Evolutionary conservation across 2,329 filamentous ascomycete species (phyloP).

Genomic region (Sphaerulina vaccinii): DNA sequence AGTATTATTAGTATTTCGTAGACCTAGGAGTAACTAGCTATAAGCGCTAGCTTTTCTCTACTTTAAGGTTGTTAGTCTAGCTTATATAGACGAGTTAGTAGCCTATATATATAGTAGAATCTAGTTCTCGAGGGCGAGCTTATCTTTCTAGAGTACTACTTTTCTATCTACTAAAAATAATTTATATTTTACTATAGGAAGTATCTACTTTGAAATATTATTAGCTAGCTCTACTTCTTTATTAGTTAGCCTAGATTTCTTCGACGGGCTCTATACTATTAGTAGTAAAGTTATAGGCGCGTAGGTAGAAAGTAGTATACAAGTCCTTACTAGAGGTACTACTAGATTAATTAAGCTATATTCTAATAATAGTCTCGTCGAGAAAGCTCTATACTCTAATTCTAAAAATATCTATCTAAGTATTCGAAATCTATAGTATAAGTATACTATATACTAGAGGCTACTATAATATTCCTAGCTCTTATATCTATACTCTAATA

Average conservation of each 20-base stretch:
- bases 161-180: neutral
- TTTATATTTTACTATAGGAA: neutral
- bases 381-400: conserved; percentile 4
- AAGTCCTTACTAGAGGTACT: conserved; percentile 5
- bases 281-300: conserved; percentile 4
- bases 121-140: neutral
- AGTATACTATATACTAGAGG: conserved; percentile 10
- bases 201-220: neutral
- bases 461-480: conserved; percentile 6
- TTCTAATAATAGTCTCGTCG: neutral
- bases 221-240: neutral
- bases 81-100: no score
- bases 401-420: conserved; percentile 2
- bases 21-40: no score
- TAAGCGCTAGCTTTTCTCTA: no score
- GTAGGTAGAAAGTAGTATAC: conserved; percentile 2
- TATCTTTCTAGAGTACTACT: neutral
- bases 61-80: no score
- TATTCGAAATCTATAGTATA: conserved; percentile 3
- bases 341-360: conserved; percentile 5
- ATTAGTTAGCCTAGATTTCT: neutral
- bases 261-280: neutral
- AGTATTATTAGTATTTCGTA: no score
- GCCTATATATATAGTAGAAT: conserved; percentile 1
- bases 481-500: conserved; percentile 9